Evolutionary conservation across 1,284 basidiomycete species (phyloP), one percentile per base, ranked within the genome.

Genomic region (Apiotrichum gracile): DNA sequence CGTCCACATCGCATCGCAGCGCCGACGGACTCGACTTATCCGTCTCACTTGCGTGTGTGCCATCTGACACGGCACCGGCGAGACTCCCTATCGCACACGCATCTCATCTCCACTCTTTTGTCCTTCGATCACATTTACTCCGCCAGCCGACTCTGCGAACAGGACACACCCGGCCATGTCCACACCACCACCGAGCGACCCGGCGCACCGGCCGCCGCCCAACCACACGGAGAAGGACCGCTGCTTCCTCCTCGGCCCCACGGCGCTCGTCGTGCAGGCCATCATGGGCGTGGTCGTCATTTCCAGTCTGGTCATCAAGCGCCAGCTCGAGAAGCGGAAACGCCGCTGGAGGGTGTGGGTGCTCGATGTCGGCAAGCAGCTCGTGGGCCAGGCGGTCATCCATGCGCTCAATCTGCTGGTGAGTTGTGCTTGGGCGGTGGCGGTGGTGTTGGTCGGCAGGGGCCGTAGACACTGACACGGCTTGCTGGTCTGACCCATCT

Each of bases 331-430:
- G 74, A 80, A 80, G 42, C 85, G 85, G 19, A 89, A 85, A 68
- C 82, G 93, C 33, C 87, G 85, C 25, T 97, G 94, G 93, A 80
- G 83, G 67, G 59, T 96, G 76, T 97, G 94, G 89, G 69, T 87
- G 34, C 89, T 87, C 68, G 91, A 94, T 65, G 87, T 94, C 4
- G 85, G 84, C 9, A 94, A 97, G 73, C 94, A 98, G 78, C 78
- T 97, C 43, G 81, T 88, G 22, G 93, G 93, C 31, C 91, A 97
- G 70, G 82, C 88, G 74, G 88, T 92, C 64, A 84, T 97, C 5
- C 94, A 97, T 69, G 83, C 81, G 5, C 78, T 86, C 43, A 97
- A 97, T 72, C 81, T 97, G 22, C 76, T 93, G 38, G 84, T 91
- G 55, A 60, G 72, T 65, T n/a, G n/a, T n/a, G n/a, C n/a, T n/a